Evolutionary conservation across 2,329 filamentous ascomycete species (phyloP).

Genomic region (Hysterium pulicare): DNA sequence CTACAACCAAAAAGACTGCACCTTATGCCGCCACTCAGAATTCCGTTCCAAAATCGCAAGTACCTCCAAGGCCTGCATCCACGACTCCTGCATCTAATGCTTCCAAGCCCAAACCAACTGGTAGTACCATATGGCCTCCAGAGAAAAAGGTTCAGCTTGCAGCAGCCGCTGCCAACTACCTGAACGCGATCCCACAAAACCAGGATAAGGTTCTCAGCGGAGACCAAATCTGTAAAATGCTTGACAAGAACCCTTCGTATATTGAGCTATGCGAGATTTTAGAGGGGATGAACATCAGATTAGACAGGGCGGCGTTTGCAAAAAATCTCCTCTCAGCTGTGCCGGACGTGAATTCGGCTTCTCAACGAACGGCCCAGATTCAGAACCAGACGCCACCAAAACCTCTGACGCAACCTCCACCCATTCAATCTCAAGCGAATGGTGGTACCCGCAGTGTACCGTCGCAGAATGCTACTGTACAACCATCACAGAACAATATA

Average conservation of each 20-base stretch:
- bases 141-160: slow-evolving; percentile 52
- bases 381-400: slow-evolving; percentile 3
- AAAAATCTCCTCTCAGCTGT: slow-evolving; percentile 47
- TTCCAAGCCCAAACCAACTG: slow-evolving; percentile 4
- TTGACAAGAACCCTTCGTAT: slow-evolving; percentile 55
- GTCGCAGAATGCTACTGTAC: neutral
- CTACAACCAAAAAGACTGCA: slow-evolving; percentile 1
- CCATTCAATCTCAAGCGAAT: neutral
- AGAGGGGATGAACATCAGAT: slow-evolving; percentile 47
- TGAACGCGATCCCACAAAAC: slow-evolving; percentile 45
- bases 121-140: slow-evolving; percentile 49
- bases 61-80: neutral
- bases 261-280: slow-evolving; percentile 53
- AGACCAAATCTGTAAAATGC: slow-evolving; percentile 44
- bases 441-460: neutral
- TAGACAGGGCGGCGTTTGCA: slow-evolving; percentile 54
- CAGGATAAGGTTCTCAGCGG: slow-evolving; percentile 34
- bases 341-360: slow-evolving; percentile 38
- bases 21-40: slow-evolving; percentile 6
- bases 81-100: neutral
- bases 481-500: neutral
- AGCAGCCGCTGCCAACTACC: slow-evolving; percentile 46
- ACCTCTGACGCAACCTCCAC: slow-evolving; percentile 4
- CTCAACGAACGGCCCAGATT: slow-evolving; percentile 13
- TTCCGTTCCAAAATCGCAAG: slow-evolving; percentile 3